phyloP scores from a whole-genome alignment of 768 basidiomycete species.

The Mycena metata region DNA sequence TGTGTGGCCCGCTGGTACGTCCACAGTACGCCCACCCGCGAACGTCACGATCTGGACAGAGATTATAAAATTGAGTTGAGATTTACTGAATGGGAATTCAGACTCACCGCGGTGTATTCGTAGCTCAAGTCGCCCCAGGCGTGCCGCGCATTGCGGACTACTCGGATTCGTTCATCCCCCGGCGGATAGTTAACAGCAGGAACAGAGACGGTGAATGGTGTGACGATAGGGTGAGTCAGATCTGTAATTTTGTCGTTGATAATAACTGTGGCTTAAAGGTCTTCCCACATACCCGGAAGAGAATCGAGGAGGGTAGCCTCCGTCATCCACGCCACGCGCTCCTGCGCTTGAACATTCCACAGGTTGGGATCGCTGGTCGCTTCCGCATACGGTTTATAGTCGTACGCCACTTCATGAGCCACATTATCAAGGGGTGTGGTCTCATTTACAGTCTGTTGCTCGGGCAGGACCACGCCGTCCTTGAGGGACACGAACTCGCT shows the following conservation, averaged over 20 bases:
- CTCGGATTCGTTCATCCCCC: too few relatives aligned
- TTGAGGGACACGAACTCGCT: conserved; percentile 13
- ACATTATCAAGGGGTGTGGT: background rate
- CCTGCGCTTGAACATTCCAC: conserved; percentile 30
- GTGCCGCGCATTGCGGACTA: too few relatives aligned
- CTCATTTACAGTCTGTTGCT: background rate
- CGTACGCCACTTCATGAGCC: too few relatives aligned
- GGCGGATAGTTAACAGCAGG: conserved; percentile 22
- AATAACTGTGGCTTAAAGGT: background rate
- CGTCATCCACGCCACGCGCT: conserved; percentile 21
- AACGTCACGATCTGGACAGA: conserved; percentile 22
- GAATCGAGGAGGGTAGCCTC: conserved; percentile 18
- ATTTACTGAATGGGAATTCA: too few relatives aligned
- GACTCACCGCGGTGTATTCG: too few relatives aligned
- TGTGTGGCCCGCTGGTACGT: conserved; percentile 25
- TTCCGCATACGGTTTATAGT: conserved; percentile 9
- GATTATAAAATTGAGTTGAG: too few relatives aligned
- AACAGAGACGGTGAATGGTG: conserved; percentile 10
- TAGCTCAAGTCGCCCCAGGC: too few relatives aligned
- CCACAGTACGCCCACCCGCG: conserved; percentile 15
- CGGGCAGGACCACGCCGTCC: background rate
- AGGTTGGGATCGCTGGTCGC: conserved; percentile 17
- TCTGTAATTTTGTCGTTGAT: conserved; percentile 2
- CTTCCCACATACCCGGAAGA: background rate
- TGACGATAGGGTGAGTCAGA: conserved; percentile 4